Conservation (phyloP, 148 eudicot genomes). For the Persicaria tinctoria region DNA sequence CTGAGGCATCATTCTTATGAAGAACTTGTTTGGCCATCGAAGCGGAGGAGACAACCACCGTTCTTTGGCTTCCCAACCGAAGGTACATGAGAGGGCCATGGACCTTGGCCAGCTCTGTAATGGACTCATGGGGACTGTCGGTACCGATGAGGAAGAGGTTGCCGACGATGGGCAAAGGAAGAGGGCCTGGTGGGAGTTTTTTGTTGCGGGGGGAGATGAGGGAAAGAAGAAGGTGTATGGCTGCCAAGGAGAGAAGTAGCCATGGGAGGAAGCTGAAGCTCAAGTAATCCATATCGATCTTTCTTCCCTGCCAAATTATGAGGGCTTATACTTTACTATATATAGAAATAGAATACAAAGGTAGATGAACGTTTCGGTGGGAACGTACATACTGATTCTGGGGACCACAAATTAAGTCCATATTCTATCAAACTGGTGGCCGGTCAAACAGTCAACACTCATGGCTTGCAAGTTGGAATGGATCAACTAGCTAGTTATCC, state of each 20-base stretch:
- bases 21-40: slow-evolving; percentile 39
- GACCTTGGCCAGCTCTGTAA: slow-evolving; percentile 30
- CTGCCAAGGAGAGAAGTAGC: neutral
- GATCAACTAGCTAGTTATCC: too few relatives aligned
- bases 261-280: neutral
- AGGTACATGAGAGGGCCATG: slow-evolving; percentile 40
- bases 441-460: too few relatives aligned
- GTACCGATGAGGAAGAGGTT: slow-evolving; percentile 39
- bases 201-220: neutral
- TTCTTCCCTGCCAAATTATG: too few relatives aligned
- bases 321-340: too few relatives aligned
- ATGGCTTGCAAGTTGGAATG: too few relatives aligned
- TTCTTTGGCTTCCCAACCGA: slow-evolving; percentile 27
- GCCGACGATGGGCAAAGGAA: slow-evolving; percentile 37
- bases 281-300: neutral
- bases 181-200: slow-evolving; percentile 36
- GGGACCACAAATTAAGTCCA: too few relatives aligned
- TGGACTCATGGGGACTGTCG: slow-evolving; percentile 34
- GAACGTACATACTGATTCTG: too few relatives aligned
- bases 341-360: too few relatives aligned
- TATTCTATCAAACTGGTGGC: too few relatives aligned
- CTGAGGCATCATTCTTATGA: slow-evolving; percentile 36
- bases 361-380: too few relatives aligned
- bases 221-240: neutral
- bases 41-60: slow-evolving; percentile 40